These are phyloP conservation scores for Vigna unguiculata DNA, from an alignment of 306 rosid species.

Conservation along the genomic window DNA sequence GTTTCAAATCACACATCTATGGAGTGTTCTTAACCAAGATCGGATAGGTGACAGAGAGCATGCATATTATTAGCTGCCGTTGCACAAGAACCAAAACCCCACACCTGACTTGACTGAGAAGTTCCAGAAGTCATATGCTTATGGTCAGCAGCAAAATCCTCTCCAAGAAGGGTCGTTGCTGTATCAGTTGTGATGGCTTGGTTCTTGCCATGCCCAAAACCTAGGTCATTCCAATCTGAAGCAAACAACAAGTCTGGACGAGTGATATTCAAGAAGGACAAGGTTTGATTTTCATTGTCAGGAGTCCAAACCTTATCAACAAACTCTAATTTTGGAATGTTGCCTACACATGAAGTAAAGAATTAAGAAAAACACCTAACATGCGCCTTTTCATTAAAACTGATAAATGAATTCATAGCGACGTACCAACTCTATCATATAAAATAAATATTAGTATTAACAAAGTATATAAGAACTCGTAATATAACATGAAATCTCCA, in stretches of 20 bases:
- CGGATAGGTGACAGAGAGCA: slow-evolving; percentile 62
- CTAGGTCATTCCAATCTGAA: slow-evolving; percentile 70
- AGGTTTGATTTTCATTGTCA: slow-evolving; percentile 54
- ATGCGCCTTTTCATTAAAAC: slow-evolving; percentile 4
- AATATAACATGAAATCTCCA: slow-evolving; percentile 16
- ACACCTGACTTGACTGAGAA: slow-evolving; percentile 54
- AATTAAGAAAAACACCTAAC: slow-evolving; percentile 24
- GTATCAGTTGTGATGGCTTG: slow-evolving; percentile 47
- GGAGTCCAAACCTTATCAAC: slow-evolving; percentile 58
- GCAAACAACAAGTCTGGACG: slow-evolving; percentile 73
- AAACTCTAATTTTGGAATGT: slow-evolving; percentile 63
- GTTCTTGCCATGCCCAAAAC: slow-evolving; percentile 52
- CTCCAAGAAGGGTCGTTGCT: slow-evolving; percentile 52
- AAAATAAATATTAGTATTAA: slow-evolving; percentile 23
- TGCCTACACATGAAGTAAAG: slow-evolving; percentile 55
- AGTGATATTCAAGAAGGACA: slow-evolving; percentile 35
- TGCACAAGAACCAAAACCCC: slow-evolving; percentile 60
- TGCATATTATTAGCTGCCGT: slow-evolving; percentile 75
- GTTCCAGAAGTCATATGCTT: slow-evolving; percentile 53
- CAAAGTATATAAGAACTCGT: not conserved
- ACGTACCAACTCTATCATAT: slow-evolving; percentile 5
- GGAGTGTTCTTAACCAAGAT: slow-evolving; percentile 56
- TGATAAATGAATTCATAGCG: not conserved
- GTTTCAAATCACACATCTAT: slow-evolving; percentile 52
- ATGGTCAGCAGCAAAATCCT: slow-evolving; percentile 61